Conservation (phyloP, 2,329 filamentous ascomycete species). For the Neonectria punicea region DNA sequence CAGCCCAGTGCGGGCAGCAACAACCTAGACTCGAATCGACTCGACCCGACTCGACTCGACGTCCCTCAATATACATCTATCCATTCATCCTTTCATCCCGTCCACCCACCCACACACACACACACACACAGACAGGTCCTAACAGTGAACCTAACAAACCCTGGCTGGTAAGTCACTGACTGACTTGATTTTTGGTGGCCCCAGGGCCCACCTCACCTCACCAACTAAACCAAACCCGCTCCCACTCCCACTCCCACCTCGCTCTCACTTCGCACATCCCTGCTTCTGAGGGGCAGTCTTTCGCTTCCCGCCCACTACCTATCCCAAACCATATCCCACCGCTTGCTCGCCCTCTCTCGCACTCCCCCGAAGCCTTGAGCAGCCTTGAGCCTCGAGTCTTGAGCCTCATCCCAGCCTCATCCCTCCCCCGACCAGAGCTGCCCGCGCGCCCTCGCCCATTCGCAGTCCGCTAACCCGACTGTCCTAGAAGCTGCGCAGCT, state of each 20-base stretch:
- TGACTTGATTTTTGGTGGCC: not conserved
- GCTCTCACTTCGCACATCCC: constrained; percentile 31
- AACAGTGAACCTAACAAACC: not conserved
- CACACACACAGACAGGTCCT: not conserved
- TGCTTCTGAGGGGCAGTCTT: constrained; percentile 43
- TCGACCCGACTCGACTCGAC: not conserved
- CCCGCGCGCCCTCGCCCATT: constrained; percentile 28
- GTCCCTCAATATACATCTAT: not conserved
- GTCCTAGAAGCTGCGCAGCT: constrained; percentile 40
- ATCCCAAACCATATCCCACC: constrained; percentile 38
- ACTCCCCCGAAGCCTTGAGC: constrained; percentile 12
- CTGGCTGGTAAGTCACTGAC: not conserved
- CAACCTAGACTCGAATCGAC: not conserved
- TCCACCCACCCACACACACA: too few relatives aligned
- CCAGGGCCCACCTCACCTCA: constrained; percentile 2
- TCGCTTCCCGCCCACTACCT: constrained; percentile 42
- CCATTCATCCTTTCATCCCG: not conserved
- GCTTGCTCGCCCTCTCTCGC: constrained; percentile 31
- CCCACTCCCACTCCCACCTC: constrained; percentile 6
- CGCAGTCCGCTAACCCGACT: constrained; percentile 27
- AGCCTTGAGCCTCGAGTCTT: constrained; percentile 26
- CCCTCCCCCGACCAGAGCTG: constrained; percentile 20
- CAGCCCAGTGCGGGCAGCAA: not conserved
- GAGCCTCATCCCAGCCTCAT: constrained; percentile 17
- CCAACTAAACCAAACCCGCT: not conserved